Evolutionary conservation across 768 basidiomycete species (phyloP).

Genomic region (Thelephora ganbajun): DNA sequence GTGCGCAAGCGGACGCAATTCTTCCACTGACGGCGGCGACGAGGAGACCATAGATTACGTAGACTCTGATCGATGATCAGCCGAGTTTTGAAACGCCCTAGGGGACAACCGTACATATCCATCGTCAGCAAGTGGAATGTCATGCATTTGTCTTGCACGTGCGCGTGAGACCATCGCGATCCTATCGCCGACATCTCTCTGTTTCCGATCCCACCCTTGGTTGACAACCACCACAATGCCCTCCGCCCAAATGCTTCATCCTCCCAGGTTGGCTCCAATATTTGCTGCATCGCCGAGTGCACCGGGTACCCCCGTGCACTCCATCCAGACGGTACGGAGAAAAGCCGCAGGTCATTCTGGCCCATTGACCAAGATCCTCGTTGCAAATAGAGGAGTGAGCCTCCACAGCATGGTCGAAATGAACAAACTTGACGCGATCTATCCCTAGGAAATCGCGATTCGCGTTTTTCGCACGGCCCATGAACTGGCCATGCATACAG

Average conservation of each 20-base stretch:
- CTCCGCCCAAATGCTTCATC: slow-evolving; percentile 32
- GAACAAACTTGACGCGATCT: slow-evolving; percentile 1
- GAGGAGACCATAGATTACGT: neutral
- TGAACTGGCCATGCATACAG: slow-evolving; percentile 98
- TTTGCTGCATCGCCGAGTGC: slow-evolving; percentile 64
- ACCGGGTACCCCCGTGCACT: slow-evolving; percentile 78
- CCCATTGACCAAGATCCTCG: slow-evolving; percentile 82
- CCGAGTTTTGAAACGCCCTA: no score
- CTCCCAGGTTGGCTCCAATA: slow-evolving; percentile 57
- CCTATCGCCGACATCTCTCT: no score
- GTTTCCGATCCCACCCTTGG: neutral
- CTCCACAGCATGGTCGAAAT: slow-evolving; percentile 3
- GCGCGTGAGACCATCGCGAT: no score
- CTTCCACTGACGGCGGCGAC: slow-evolving; percentile 42
- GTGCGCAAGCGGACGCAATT: slow-evolving; percentile 17
- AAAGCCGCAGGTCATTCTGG: slow-evolving; percentile 86
- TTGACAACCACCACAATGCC: neutral
- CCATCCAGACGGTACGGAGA: slow-evolving; percentile 81
- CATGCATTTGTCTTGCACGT: no score
- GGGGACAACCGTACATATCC: no score
- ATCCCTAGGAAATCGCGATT: slow-evolving; percentile 86
- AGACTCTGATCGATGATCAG: neutral
- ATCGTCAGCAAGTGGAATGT: no score
- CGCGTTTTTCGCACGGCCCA: slow-evolving; percentile 97
- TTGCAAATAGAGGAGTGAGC: slow-evolving; percentile 83